Base-by-base conservation (phyloP, 2,329 filamentous ascomycete genomes). In the Zopfia rhizophila region DNA sequence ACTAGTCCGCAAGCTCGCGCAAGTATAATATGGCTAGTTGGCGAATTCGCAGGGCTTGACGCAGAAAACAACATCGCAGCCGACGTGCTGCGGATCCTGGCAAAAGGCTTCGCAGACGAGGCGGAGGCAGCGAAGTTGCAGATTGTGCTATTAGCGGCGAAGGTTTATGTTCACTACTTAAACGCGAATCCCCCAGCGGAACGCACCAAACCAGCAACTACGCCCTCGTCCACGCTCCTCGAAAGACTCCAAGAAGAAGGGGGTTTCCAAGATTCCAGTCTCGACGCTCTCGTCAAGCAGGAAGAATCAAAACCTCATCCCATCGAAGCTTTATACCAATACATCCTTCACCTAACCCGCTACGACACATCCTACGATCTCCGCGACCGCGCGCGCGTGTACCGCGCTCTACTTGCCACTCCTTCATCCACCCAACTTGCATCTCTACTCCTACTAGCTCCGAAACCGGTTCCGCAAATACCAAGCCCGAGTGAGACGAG, bases 321-420 rank as follows among this genome's bases (percentile, higher is more conserved):
- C 0, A 86, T 96, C 39, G 83, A 85, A 21, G 80, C 86, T 3
- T 78, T 99, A 2, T 99, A 91, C 86, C 83, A 88, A 21, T 96
- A 99, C 61, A 84, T 90, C 16, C 79, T 96, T 19, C 82, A 93
- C 1, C 83, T 99, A 1, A 90, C 90, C 22, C 86, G 94, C 50
- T 99, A 97, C 70, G 94, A 97, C 62, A 90, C 87, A 0, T 97
- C 92, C 1, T 99, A 96, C 72, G 92, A 97, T 65, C 84, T 99
- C 3, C 90, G 94, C 54, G 94, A 97, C 68, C 88, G 94, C 17
- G 87, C 92, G 2, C 86, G 94, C 22, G 82, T 97, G 51, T 97
- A 96, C 75, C 91, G 89, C 54, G 82, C 91, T 1, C 83, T 99
- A 1, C 83, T 99, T 2, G 82, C 85, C 3, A 85, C 89, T 4